These are phyloP conservation scores for Pseudopediastrum boryanum DNA, from an alignment of 139 green algal species.

Conservation along the genomic window DNA sequence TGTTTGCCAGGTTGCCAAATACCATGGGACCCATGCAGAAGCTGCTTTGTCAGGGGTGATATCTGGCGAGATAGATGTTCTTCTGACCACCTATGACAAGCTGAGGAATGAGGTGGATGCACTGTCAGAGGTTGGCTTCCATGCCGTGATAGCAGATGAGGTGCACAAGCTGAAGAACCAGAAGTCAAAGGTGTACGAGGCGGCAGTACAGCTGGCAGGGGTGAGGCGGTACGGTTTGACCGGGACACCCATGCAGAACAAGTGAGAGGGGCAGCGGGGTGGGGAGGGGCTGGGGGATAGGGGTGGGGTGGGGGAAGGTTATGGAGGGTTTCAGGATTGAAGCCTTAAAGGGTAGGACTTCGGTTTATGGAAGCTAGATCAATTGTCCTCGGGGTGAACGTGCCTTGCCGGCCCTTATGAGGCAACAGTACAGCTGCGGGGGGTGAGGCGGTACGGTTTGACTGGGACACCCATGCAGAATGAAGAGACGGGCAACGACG, in stretches of 20 bases:
- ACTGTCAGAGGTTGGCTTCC: constrained; percentile 30
- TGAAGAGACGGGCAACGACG: background rate
- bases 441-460: constrained; percentile 48
- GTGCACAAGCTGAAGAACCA: constrained; percentile 70
- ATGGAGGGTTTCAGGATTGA: constrained; percentile 7
- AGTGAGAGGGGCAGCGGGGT: background rate
- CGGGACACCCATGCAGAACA: constrained; percentile 20
- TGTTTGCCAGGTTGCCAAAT: too few species aligned
- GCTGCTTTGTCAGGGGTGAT: background rate
- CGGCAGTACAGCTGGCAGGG: constrained; percentile 39
- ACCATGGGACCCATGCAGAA: too few species aligned
- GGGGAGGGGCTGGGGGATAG: background rate
- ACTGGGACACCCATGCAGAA: constrained; percentile 34
- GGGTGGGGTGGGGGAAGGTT: background rate
- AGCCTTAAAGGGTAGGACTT: too few species aligned
- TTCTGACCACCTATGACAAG: constrained; percentile 10
- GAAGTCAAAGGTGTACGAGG: constrained; percentile 29
- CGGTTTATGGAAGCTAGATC: too few species aligned
- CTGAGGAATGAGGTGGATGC: background rate
- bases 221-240: constrained; percentile 49
- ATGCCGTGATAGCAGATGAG: constrained; percentile 65
- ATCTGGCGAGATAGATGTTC: constrained; percentile 1
- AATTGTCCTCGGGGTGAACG: too few species aligned
- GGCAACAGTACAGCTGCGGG: constrained; percentile 39
- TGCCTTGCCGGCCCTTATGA: too few species aligned